Base-by-base conservation (phyloP, 805 yeast species). In the Metschnikowia gruessii region DNA sequence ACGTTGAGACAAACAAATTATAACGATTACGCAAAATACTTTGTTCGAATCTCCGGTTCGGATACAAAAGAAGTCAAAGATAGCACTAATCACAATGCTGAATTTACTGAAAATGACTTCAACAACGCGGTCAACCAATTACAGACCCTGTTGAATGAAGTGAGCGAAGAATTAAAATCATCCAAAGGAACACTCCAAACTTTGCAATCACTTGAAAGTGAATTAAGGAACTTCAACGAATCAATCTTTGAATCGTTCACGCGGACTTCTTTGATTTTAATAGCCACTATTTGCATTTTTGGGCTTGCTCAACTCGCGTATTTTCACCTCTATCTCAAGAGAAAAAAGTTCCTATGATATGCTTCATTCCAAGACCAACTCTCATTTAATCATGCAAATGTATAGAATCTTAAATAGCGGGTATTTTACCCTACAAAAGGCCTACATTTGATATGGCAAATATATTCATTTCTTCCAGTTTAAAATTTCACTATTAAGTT, bases 171-270 rank as follows among this genome's bases (percentile, higher is more conserved):
- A 41, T 60, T 72, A 38, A 43, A 61, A 31, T 56, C 58, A 33
- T 62, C 72, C 2, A 66, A 63, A 34, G 37, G 46, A 3, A 58
- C 63, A 9, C 55, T 70, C 15, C 33, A 55, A 29, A 58, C 60
- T 17, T 55, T 72, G 34, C 51, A 67, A 52, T 60, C 61, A 17
- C 68, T 66, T 40, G 75, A 72, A 49, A 58, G 47, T 17, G 58
- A 55, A 45, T 53, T 72, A 32, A 50, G 77, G 49, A 68, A 69
- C 45, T 63, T 61, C 33, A 72, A 72, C 52, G 77, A 72, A 49
- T 57, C 55, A 19, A 71, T 72, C 30, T 72, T 53, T 42, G 57
- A 62, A 21, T 61, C 61, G 15, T 70, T 68, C 55, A 66, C 74
- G 16, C 46, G 49, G 19, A 48, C 59, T n/a, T 54, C 70, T 15